These are phyloP conservation scores for Heliosperma pusillum DNA, from an alignment of 148 eudicot genomes.

Conservation along the genomic window DNA sequence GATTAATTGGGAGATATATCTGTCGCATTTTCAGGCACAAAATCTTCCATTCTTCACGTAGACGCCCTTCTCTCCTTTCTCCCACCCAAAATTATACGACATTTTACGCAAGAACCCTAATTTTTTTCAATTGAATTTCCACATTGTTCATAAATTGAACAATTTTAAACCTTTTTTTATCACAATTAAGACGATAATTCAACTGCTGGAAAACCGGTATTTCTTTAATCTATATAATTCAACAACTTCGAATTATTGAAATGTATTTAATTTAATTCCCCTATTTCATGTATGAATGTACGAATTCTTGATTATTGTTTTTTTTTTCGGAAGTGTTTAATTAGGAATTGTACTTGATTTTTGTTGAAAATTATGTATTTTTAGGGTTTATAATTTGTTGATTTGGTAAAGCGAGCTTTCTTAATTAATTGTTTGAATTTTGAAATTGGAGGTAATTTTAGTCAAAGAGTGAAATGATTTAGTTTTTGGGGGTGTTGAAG, in stretches of 20 bases:
- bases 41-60: not conserved
- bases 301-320: not conserved
- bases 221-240: not conserved
- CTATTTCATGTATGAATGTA: no score
- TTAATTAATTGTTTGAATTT: no score
- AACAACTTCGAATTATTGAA: not conserved
- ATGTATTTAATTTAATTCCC: not conserved
- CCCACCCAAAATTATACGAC: not conserved
- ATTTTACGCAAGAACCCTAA: not conserved
- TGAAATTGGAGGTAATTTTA: no score
- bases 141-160: no score
- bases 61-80: not conserved
- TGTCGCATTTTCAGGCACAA: constrained; percentile 1
- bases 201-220: not conserved
- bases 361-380: not conserved
- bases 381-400: not conserved
- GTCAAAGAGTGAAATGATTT: not conserved
- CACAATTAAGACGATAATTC: no score
- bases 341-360: not conserved
- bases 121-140: not conserved
- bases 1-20: not conserved
- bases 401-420: no score
- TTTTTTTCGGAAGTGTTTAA: no score
- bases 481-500: not conserved
- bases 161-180: not conserved